Evolutionary conservation across 2,329 filamentous ascomycete genomes (phyloP).

Genomic region (Bertia moriformis): DNA sequence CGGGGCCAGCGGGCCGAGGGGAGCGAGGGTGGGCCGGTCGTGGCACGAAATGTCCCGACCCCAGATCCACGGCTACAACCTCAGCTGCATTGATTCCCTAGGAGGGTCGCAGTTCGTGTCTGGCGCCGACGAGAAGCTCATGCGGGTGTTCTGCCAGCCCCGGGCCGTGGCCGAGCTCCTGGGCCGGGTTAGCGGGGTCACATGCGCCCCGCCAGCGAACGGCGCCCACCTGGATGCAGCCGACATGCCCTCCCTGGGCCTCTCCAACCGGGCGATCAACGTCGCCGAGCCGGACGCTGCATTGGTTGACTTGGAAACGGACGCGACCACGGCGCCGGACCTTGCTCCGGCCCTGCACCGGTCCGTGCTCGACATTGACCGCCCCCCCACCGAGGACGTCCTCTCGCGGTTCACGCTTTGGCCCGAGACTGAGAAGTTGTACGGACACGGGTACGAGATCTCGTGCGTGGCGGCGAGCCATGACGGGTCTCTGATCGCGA

Average conservation of each 20-base stretch:
- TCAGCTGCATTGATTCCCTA: conserved; percentile 80
- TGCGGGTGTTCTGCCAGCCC: conserved; percentile 86
- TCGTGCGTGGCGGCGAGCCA: conserved; percentile 69
- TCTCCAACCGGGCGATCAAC: conserved; percentile 87
- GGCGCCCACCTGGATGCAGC: conserved; percentile 66
- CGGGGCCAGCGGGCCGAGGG: neutral
- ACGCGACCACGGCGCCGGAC: conserved; percentile 36
- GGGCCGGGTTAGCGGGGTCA: conserved; percentile 50
- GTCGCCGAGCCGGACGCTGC: conserved; percentile 20
- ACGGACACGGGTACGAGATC: conserved; percentile 95
- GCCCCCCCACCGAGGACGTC: conserved; percentile 79
- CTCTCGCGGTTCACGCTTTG: conserved; percentile 81
- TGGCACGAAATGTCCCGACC: conserved; percentile 96
- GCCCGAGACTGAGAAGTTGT: conserved; percentile 92
- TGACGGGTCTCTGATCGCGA: conserved; percentile 65
- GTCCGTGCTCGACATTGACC: conserved; percentile 48
- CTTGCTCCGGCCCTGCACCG: conserved; percentile 39
- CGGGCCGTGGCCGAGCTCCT: conserved; percentile 68
- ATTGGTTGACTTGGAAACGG: conserved; percentile 30
- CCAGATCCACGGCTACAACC: conserved; percentile 94
- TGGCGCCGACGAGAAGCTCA: conserved; percentile 92
- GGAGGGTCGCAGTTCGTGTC: conserved; percentile 69
- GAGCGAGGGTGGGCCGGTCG: conserved; percentile 23
- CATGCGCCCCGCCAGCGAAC: no score
- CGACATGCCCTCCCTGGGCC: conserved; percentile 83